A percentile compares a stretch with the other conserved stretches of the same genome.
These are phyloP conservation scores for Neonectria coccinea DNA, from an alignment of 2,329 filamentous ascomycete species.

Conservation along the genomic window DNA sequence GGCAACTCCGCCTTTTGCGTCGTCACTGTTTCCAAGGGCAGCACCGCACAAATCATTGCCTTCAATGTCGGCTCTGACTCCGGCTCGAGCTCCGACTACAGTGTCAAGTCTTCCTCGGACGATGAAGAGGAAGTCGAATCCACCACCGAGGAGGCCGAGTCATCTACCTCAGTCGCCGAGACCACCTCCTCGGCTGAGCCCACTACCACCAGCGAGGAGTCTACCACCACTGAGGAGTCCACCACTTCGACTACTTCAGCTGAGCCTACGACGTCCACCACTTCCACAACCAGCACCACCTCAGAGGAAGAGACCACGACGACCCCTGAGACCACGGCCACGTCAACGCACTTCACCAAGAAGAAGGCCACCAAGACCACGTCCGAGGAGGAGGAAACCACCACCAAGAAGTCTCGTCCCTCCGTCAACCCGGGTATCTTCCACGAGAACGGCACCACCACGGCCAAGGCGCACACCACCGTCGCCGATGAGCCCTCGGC, in stretches of 20 bases:
- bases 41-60: constrained; percentile 75
- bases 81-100: constrained; percentile 30
- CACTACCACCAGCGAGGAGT: constrained; percentile 25
- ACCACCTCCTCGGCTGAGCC: constrained; percentile 33
- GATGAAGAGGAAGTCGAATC: constrained; percentile 41
- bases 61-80: constrained; percentile 58
- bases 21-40: constrained; percentile 77
- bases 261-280: neutral
- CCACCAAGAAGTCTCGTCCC: constrained; percentile 32
- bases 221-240: constrained; percentile 33
- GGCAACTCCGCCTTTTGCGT: constrained; percentile 80
- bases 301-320: constrained; percentile 22
- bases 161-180: constrained; percentile 16
- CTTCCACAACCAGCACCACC: constrained; percentile 32
- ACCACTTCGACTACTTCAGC: constrained; percentile 29
- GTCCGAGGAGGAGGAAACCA: constrained; percentile 15
- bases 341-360: constrained; percentile 47
- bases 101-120: constrained; percentile 27
- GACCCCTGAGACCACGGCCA: constrained; percentile 33
- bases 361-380: constrained; percentile 34
- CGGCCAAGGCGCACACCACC: constrained; percentile 25
- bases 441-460: constrained; percentile 61
- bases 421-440: constrained; percentile 61
- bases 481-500: constrained; percentile 36
- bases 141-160: constrained; percentile 28